A percentile compares a stretch with the other conserved stretches of the same genome.
These are phyloP conservation scores for Termitomyces sp. DNA, from an alignment of 768 basidiomycete genomes.

Conservation along the genomic window DNA sequence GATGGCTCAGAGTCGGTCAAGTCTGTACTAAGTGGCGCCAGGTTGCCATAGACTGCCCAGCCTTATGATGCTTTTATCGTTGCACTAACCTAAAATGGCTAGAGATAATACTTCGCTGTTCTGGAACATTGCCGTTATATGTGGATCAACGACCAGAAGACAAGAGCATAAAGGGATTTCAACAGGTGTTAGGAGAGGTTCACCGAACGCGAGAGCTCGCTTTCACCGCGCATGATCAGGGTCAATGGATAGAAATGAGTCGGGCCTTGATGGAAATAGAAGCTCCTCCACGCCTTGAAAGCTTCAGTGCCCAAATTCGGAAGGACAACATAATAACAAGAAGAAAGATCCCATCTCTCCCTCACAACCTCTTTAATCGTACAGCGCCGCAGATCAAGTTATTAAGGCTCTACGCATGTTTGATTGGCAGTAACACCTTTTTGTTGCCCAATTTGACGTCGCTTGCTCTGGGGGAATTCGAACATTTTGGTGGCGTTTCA, in stretches of 20 bases:
- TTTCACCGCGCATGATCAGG: too few relatives aligned
- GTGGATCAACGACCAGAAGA: neutral
- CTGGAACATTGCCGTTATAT: neutral
- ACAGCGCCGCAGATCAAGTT: neutral
- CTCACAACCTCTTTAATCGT: neutral
- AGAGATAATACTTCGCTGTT: neutral
- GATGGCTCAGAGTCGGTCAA: constrained; percentile 4
- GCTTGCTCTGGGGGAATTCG: neutral
- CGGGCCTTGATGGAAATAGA: neutral
- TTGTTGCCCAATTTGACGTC: neutral
- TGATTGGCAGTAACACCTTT: neutral
- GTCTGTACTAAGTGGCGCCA: constrained; percentile 9
- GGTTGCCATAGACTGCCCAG: constrained; percentile 4
- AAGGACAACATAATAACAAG: neutral
- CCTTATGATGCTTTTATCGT: constrained; percentile 1
- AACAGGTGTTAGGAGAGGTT: neutral
- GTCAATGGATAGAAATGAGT: too few relatives aligned
- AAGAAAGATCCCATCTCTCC: neutral
- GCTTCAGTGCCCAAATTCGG: neutral
- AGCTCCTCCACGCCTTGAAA: neutral
- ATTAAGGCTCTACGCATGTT: neutral
- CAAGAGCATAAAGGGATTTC: neutral
- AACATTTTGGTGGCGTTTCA: neutral
- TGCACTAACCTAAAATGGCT: neutral
- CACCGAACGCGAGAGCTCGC: neutral